Base-by-base conservation (phyloP, 2,329 filamentous ascomycete species). In the Biscogniauxia mediterranea region DNA sequence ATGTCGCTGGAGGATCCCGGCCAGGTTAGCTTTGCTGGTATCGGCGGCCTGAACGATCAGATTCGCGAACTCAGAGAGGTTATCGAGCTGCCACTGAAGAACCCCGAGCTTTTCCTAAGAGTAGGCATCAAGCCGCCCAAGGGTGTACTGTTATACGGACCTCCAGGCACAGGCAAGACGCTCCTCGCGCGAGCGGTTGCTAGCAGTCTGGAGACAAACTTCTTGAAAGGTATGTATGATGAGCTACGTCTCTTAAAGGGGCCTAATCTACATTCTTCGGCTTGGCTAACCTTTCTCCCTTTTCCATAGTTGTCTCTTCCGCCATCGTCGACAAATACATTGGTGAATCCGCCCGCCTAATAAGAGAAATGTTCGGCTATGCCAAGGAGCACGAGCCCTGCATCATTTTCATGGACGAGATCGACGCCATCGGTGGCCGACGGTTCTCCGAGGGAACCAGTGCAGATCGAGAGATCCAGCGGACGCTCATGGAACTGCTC, bases 381-480 rank as follows among this genome's bases (percentile, higher is more conserved):
- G 95, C 96, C 72, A 98, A 97, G 80, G 96, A 99, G 77, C 95
- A 99, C 77, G 95, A 99, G 78, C 95, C 95, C 49, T 99, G 95
- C 78, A 99, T 99, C 78, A 99, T 99, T 80, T 99, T 99, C 85
- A 99, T 99, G 95, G 96, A 99, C 83, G 95, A 99, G 80, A 99
- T 99, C 74, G 95, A 99, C 74, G 95, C 95, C 73, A 99, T 99
- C 73, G 95, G 95, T 76, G 96, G 96, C 65, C 88, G 96, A 71
- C 87, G 95, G 71, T 99, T 99, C 79, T 97, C 92, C 0, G 95
- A 99, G 77, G 95, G 96, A 69, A 99, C 95, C 56, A 97, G 93
- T 62, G 95, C 95, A 56, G 95, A 99, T 81, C 89, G 96, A 73
- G 95, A 99, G 78, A 99, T 99, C 70, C 95, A 99, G 80, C 89